A percentile compares a stretch with the other conserved stretches of the same genome.
Conservation (phyloP, 352 stramenopile genomes). For the Phytophthora pisi region DNA sequence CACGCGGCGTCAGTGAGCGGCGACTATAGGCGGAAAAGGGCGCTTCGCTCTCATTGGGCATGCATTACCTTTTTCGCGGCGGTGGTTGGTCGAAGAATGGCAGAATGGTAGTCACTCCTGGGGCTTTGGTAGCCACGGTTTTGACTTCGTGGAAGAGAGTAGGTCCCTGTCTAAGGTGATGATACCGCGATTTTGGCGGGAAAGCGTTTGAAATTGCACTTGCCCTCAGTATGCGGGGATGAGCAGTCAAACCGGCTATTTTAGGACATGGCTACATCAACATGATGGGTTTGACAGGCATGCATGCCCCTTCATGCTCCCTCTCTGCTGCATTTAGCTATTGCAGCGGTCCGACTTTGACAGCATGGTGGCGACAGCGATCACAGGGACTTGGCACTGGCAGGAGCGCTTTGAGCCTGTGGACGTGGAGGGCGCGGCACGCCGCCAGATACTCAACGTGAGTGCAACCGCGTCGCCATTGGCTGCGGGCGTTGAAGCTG, state of each 20-base stretch:
- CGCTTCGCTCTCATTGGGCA: conserved; percentile 74
- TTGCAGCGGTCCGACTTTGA: not conserved
- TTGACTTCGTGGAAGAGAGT: not conserved
- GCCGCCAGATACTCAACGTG: conserved; percentile 58
- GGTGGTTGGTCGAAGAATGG: conserved; percentile 35
- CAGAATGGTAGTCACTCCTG: conserved; percentile 7
- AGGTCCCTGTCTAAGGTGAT: conserved; percentile 8
- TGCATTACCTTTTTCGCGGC: conserved; percentile 30
- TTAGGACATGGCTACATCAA: conserved; percentile 17
- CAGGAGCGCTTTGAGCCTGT: conserved; percentile 53
- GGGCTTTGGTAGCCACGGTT: not conserved
- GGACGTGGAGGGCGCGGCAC: conserved; percentile 45
- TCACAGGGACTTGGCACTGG: conserved; percentile 57
- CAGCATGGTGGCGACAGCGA: conserved; percentile 3
- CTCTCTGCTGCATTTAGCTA: not conserved
- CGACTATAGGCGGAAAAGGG: conserved; percentile 78
- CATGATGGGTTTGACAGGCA: conserved; percentile 3
- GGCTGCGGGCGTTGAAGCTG: conserved; percentile 1
- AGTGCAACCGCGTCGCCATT: conserved; percentile 1
- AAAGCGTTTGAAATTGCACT: conserved; percentile 19
- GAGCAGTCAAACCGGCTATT: conserved; percentile 2
- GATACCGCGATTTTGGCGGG: conserved; percentile 10
- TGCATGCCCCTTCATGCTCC: not conserved
- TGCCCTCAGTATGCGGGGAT: not conserved
- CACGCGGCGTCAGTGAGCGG: conserved; percentile 28